These are phyloP conservation scores for Geranium rotundifolium DNA, from an alignment of 345 rosid genomes.

Conservation along the genomic window DNA sequence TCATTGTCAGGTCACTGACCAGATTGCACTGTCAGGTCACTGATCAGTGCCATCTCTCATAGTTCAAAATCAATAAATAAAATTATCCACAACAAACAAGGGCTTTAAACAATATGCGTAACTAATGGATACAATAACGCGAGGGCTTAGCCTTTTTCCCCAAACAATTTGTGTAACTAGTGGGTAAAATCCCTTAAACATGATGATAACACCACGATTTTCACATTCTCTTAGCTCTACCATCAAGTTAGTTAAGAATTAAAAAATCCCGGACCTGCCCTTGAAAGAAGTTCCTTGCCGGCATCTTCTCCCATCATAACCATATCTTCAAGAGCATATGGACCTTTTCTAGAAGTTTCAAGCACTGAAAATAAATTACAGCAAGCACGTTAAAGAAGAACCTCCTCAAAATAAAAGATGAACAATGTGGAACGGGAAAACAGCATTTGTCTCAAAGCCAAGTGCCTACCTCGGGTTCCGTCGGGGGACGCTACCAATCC, in stretches of 20 bases:
- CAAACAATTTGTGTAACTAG: background rate
- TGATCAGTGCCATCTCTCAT: background rate
- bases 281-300: conserved; percentile 77
- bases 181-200: background rate
- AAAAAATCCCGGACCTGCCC: conserved; percentile 82
- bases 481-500: conserved; percentile 96
- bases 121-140: background rate
- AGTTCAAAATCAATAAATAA: background rate
- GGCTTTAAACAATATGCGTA: background rate
- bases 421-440: too few species aligned
- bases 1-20: background rate
- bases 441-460: background rate
- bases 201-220: background rate
- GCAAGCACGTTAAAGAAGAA: background rate
- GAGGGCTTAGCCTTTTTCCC: background rate
- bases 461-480: conserved; percentile 60
- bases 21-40: background rate
- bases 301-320: conserved; percentile 81
- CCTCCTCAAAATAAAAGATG: background rate
- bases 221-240: background rate
- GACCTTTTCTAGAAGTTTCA: conserved; percentile 81
- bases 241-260: conserved; percentile 25
- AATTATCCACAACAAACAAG: background rate
- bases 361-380: conserved; percentile 42
- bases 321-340: conserved; percentile 63